Base-by-base conservation (phyloP, 768 basidiomycete species). In the Krasilnikovozyma curviuscula region DNA sequence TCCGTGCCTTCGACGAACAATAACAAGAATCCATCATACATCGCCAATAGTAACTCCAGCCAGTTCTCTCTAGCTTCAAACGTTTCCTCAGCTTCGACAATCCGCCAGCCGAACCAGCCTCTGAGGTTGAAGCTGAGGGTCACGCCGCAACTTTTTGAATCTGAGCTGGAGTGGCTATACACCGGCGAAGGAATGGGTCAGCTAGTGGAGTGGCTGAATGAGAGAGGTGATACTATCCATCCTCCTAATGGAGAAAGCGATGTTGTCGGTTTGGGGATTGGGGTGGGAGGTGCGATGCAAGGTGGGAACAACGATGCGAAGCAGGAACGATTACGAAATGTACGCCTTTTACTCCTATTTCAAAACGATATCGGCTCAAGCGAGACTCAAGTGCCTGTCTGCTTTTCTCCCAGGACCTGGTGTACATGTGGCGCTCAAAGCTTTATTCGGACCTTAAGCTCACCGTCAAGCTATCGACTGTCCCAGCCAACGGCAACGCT, bases 361-460 rank as follows among this genome's bases (percentile, higher is more conserved):
- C 23, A 18, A n/a, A 10, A 19, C 18, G 10, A 16, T 14, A 24
- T 19, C 5, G 16, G 19, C n/a, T 5, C 44, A 27, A 16, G 19
- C 29, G 13, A 19, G 10, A 18, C 30, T 8, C 21, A 23, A 6
- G 16, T 19, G 4, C 6, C 23, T 21, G 19, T 12, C 19, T 38
- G 14, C 16, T 41, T 10, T 28, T 29, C 6, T 10, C 8, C 7
- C 48, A 64, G 64, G 91, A 95, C 59, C 71, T 93, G 25, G 82
- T 89, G 21, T 93, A 80, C 69, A 91, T 88, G 85, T 95, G 89
- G 91, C 69, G 91, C 28, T 83, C 81, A 12, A 77, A 86, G 41
- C 75, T 97, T 16, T 97, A 88, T 62, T 83, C 85, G 2, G 91
- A 97, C 63, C 75, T 91, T 21, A 76, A 80, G 44, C 43, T 50